Evolutionary conservation across 257 asterid species (phyloP), one percentile per base, ranked within the genome.

Genomic region (Forsythia suspensa): DNA sequence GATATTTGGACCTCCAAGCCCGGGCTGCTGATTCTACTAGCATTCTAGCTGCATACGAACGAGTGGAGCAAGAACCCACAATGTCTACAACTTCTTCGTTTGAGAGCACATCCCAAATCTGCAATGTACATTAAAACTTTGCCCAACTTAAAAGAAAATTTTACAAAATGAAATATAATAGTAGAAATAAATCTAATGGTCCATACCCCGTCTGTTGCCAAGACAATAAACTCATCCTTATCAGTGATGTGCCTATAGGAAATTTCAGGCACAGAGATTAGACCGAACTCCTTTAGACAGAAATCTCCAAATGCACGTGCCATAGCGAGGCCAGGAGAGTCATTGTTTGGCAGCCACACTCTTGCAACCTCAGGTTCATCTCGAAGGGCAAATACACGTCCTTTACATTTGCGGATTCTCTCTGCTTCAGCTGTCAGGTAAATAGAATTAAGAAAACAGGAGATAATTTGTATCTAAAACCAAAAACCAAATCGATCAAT

Each of bases 291-390:
- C 84, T 90, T 91, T 74, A 91, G 95, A 77, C 97, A 90, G 80
- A 91, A 91, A 85, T 91, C 97, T 55, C 97, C 97, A 59, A 90
- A 91, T 43, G 95, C 93, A 74, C 95, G 93, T 5, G 97, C 93
- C 95, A 90, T 91, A 73, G 97, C 93, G 61, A 91, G 95, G 63
- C 95, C 97, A 57, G 97, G 97, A 79, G 92, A 77, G 82, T 91
- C 83, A 12, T 68, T 80, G 77, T 90, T 80, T 10, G 97, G 97
- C 73, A 90, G 85, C 97, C 95, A 91, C 72, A 90, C 92, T 77
- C 95, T 87, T 29, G 95, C 88, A 37, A 91, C 97, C 63, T 82
- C 92, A 20, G 97, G 97, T 46, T 87, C 97, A 76, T 91, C 97
- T 42, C 69, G 85, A 8, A 90, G 93, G 71, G 95, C 82, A 84